phyloP scores from a whole-genome alignment of 352 stramenopile genomes.

The Pythium grandisporangium region DNA sequence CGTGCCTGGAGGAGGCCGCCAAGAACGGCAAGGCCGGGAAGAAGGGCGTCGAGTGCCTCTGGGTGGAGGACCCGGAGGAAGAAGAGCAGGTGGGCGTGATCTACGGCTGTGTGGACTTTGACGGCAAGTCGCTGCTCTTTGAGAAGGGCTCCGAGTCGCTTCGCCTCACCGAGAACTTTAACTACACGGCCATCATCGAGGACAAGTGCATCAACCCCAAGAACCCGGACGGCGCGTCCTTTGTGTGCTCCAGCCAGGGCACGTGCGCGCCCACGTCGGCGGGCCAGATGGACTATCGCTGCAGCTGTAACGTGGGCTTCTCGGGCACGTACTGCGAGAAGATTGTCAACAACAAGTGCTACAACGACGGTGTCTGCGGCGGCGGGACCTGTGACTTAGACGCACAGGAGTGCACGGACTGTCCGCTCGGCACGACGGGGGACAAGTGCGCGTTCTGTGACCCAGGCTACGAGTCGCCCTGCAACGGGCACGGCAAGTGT shows the following conservation, averaged over 20 bases:
- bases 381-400: conserved; percentile 54
- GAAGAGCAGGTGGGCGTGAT: conserved; percentile 34
- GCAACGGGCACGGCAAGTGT: conserved; percentile 50
- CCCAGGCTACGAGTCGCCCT: conserved; percentile 31
- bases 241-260: conserved; percentile 70
- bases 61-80: conserved; percentile 9
- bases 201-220: conserved; percentile 51
- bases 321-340: conserved; percentile 71
- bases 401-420: conserved; percentile 51
- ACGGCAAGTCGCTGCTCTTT: conserved; percentile 49
- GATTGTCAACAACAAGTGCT: conserved; percentile 66
- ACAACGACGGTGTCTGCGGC: conserved; percentile 47
- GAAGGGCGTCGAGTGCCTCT: conserved; percentile 21
- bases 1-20: conserved; percentile 15
- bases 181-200: conserved; percentile 47
- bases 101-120: conserved; percentile 76
- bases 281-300: conserved; percentile 44
- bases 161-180: conserved; percentile 38
- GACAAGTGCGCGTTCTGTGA: conserved; percentile 69
- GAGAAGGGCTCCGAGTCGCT: conserved; percentile 34
- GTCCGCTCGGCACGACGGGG: conserved; percentile 42
- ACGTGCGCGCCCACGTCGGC: conserved; percentile 40
- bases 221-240: conserved; percentile 27
- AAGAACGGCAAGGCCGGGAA: conserved; percentile 15
- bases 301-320: conserved; percentile 69